Base-by-base conservation (phyloP, 306 rosid species). In the Rosa lucieae region DNA sequence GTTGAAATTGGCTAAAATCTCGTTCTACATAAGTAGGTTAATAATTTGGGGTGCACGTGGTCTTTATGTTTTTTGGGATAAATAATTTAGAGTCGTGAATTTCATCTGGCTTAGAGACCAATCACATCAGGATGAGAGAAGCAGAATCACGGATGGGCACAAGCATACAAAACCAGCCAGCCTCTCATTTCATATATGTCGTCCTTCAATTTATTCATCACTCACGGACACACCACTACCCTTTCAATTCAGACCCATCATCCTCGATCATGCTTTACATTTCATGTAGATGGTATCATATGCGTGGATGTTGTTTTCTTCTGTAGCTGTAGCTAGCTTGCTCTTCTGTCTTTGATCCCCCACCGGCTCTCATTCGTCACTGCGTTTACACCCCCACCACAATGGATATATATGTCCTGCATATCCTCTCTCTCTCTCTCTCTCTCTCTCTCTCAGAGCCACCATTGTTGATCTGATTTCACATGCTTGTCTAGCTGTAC, bases 401-500 rank as follows among this genome's bases (percentile, higher is more conserved):
- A 8, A 62, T 52, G 58, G 55, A 26, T 56, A 56, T 56, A 56
- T n/a, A 56, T n/a, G 32, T 18, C 63, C 32, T 7, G 29, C 62
- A 20, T 20, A 47, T 14, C 5, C 46, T 42, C 58, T 51, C 74
- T 40, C 69, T 59, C 46, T 42, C 58, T 51, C 74, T 40, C 69
- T 59, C 73, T 73, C 37, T 43, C 44, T 29, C 84, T n/a, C 15
- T 55, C 44, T 18, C 72, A 7, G 32, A 12, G 14, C 70, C 78
- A 75, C 84, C 77, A 47, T n/a, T 8, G 10, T 8, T 49, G 46
- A 66, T 66, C 47, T 66, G 70, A 66, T 35, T 35, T 73, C 85
- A 82, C 85, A 77, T 71, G 81, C 61, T 49, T 82, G 81, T 74
- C 42, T 77, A 71, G 74, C 73, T 82, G 85, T 74, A 5, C 8